phyloP scores from a whole-genome alignment of 2,329 filamentous ascomycete species.

The Fusarium sacchari region DNA sequence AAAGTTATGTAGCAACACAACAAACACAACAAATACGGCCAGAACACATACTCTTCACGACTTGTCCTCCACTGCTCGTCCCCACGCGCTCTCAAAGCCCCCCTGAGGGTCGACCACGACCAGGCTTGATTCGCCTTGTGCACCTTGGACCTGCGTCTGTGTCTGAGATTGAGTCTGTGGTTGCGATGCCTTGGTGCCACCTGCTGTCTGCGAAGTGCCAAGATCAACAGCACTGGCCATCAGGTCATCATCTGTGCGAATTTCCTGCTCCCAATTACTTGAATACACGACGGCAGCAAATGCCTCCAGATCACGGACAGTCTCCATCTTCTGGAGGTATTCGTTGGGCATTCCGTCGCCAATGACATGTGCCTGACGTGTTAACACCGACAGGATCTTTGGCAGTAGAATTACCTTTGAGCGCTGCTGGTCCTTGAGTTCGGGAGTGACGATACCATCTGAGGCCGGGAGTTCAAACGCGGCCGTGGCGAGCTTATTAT shows the following conservation, averaged over 20 bases:
- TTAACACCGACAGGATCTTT: constrained; percentile 88
- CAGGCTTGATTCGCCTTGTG: constrained; percentile 59
- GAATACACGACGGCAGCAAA: constrained; percentile 90
- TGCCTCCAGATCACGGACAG: constrained; percentile 78
- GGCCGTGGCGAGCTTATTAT: constrained; percentile 80
- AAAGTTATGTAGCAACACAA: constrained; percentile 23
- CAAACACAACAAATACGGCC: background rate
- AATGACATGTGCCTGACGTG: constrained; percentile 89
- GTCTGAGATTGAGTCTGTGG: constrained; percentile 18
- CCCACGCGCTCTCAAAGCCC: constrained; percentile 76
- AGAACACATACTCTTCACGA: constrained; percentile 26
- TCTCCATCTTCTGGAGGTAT: constrained; percentile 79
- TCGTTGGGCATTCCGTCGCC: constrained; percentile 80
- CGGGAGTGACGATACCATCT: constrained; percentile 54
- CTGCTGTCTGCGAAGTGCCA: constrained; percentile 36
- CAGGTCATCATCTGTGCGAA: constrained; percentile 58
- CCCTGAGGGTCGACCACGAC: constrained; percentile 62
- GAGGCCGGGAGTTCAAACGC: constrained; percentile 71
- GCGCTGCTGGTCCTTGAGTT: constrained; percentile 61
- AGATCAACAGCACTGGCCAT: constrained; percentile 52
- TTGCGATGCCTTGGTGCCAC: constrained; percentile 6
- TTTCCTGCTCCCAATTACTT: constrained; percentile 80
- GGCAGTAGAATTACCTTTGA: constrained; percentile 78
- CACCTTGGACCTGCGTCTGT: constrained; percentile 13
- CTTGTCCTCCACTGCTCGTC: constrained; percentile 61